Conservation (phyloP, 805 yeast genomes). For the Candida orba region DNA sequence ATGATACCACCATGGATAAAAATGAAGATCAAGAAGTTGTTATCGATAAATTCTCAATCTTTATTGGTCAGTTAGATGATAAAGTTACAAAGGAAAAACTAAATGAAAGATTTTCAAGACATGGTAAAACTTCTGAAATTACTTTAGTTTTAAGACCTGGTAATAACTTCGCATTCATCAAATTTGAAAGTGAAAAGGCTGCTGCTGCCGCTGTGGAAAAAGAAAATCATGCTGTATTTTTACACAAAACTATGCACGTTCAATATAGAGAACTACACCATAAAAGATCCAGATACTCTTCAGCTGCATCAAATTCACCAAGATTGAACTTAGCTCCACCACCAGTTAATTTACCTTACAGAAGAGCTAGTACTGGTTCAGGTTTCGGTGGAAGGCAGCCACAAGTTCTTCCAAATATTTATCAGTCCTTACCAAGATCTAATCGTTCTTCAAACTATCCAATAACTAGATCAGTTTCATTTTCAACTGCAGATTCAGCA, state of each 20-base stretch:
- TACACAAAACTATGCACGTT: slow-evolving; percentile 74
- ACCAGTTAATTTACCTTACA: slow-evolving; percentile 56
- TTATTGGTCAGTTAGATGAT: slow-evolving; percentile 65
- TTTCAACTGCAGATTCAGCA: slow-evolving; percentile 2
- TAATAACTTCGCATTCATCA: slow-evolving; percentile 64
- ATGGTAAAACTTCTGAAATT: slow-evolving; percentile 57
- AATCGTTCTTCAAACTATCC: slow-evolving; percentile 7
- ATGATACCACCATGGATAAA: slow-evolving; percentile 16
- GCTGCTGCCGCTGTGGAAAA: slow-evolving; percentile 85
- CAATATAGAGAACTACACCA: slow-evolving; percentile 63
- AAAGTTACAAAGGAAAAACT: slow-evolving; percentile 50
- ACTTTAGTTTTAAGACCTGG: slow-evolving; percentile 47
- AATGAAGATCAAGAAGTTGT: slow-evolving; percentile 31
- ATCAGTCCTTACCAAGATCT: slow-evolving; percentile 4
- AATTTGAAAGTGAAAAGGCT: slow-evolving; percentile 54
- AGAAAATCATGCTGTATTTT: slow-evolving; percentile 73
- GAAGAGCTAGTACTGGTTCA: slow-evolving; percentile 31
- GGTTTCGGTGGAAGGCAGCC: slow-evolving; percentile 7
- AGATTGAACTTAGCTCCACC: slow-evolving; percentile 67
- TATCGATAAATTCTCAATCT: slow-evolving; percentile 68
- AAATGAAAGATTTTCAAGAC: slow-evolving; percentile 50
- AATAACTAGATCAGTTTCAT: slow-evolving; percentile 18
- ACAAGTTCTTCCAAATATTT: background rate
- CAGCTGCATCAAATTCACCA: slow-evolving; percentile 24
- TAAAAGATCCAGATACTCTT: slow-evolving; percentile 15